Evolutionary conservation across 2,329 filamentous ascomycete genomes (phyloP), one percentile per base, ranked within the genome.

Genomic region (Cladosporium sp.): DNA sequence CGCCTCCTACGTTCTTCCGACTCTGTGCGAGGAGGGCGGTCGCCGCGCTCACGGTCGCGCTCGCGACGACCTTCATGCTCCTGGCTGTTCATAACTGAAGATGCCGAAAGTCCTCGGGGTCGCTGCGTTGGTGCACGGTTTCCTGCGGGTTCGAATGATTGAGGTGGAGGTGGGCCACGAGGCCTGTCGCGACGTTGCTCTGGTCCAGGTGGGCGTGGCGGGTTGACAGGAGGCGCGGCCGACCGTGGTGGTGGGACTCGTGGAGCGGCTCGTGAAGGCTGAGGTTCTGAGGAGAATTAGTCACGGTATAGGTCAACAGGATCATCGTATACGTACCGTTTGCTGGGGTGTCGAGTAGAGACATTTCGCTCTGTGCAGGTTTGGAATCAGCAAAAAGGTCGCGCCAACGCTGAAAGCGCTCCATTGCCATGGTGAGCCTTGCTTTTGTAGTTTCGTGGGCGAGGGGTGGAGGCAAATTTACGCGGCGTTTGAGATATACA

Each of bases 71-170:
- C 82, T 43, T 83, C 83, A 59, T 86, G 74, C 5, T 82, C 80
- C 69, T 82, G 54, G 20, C 42, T 85, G 66, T 85, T 86, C 67
- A 87, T 76, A 47, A 90, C 77, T 0, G 90, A 93, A 0, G 89
- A 90, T 59, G 93, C 90, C 2, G 90, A 93, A 72, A 92, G 92
- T 66, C 90, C 84, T 66, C 89, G 84, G 17, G 82, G 80, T 19
- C 86, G 82, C 59, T 80, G 58, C 7, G 58, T 75, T 47, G 78
- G 76, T 50, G 74, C 72, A 39, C 73, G 71, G 57, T 77, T 75
- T 59, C 70, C 64, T 28, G 61, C 68, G 49, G 76, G 64, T 69
- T 70, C 47, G 74, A 78, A 64, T 77, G 76, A 76, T 74, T 56
- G 76, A 61, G 72, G 65, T 66, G 75, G 65, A 51, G 73, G 70